Percentiles rank a stretch among this genome's conserved stretches.
Evolutionary conservation across 176 grass and related monocot genomes (phyloP).

Genomic region (Aegilops speltoides): DNA sequence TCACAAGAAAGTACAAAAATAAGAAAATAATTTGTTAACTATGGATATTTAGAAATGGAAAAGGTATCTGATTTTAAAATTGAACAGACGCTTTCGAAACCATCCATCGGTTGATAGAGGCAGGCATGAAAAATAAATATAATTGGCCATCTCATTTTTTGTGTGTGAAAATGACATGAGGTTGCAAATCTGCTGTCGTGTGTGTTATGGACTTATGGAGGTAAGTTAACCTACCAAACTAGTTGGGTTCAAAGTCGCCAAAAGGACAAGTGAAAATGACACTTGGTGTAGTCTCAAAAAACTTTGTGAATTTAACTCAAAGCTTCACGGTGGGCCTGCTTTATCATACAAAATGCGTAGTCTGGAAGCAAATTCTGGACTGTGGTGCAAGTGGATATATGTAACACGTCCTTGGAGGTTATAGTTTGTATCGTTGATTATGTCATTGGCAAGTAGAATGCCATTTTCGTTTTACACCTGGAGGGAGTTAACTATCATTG

Average conservation of each 20-base stretch:
- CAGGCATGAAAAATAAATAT: neutral
- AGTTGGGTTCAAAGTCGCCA: neutral
- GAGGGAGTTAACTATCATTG: neutral
- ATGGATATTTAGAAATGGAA: neutral
- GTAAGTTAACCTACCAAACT: constrained; percentile 34
- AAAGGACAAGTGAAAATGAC: neutral
- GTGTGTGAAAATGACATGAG: neutral
- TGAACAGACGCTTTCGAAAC: neutral
- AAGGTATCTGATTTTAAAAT: neutral
- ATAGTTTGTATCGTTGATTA: neutral
- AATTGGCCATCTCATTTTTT: neutral
- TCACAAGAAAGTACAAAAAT: too few species aligned
- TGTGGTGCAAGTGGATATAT: neutral
- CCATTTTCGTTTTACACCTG: neutral
- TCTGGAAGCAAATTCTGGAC: neutral
- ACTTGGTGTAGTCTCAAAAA: neutral
- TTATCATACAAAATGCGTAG: neutral
- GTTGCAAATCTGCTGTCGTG: too few species aligned
- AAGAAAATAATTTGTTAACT: too few species aligned
- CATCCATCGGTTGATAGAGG: neutral
- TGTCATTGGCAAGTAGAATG: too few species aligned
- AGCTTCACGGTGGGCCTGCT: neutral
- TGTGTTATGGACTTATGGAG: neutral
- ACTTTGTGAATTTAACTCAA: neutral
- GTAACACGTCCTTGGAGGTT: neutral